Evolutionary conservation across 2,329 filamentous ascomycete genomes (phyloP).

Genomic region (Aspergillus aculeatinus): DNA sequence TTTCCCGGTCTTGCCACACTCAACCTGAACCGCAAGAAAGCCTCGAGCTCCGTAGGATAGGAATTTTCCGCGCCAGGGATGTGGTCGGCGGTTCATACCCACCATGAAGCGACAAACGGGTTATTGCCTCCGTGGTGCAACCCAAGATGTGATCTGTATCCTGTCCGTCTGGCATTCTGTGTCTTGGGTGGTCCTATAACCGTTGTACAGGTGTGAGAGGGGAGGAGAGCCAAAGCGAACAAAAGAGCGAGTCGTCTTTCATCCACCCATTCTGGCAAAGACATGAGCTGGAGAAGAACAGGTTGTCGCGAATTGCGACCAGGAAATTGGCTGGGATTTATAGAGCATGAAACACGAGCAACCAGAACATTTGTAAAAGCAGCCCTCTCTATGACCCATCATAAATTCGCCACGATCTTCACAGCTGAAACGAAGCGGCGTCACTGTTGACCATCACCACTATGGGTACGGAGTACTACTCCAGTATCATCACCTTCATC

Average conservation of each 20-base stretch:
- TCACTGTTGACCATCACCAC: neutral
- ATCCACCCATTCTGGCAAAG: slow-evolving; percentile 1
- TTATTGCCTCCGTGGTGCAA: slow-evolving; percentile 10
- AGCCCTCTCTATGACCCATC: slow-evolving; percentile 1
- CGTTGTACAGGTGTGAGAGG: slow-evolving; percentile 15
- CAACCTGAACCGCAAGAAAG: neutral
- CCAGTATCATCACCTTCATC: neutral
- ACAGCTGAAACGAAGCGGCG: neutral
- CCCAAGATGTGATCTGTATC: slow-evolving; percentile 18
- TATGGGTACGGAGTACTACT: too few relatives aligned
- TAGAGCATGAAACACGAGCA: slow-evolving; percentile 7
- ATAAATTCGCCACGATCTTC: slow-evolving; percentile 1
- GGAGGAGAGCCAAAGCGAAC: neutral
- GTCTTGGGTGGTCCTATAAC: slow-evolving; percentile 10
- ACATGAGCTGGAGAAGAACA: slow-evolving; percentile 3
- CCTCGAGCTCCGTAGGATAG: neutral
- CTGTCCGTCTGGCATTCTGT: slow-evolving; percentile 7
- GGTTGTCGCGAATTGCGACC: neutral
- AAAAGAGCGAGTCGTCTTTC: too few relatives aligned
- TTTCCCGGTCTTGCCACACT: neutral
- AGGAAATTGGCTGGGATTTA: slow-evolving; percentile 5
- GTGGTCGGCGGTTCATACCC: neutral
- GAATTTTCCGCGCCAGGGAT: neutral
- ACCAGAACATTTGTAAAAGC: neutral
- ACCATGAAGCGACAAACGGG: neutral